Conservation (phyloP, 2,329 filamentous ascomycete species). For the Pezicula carpinea region DNA sequence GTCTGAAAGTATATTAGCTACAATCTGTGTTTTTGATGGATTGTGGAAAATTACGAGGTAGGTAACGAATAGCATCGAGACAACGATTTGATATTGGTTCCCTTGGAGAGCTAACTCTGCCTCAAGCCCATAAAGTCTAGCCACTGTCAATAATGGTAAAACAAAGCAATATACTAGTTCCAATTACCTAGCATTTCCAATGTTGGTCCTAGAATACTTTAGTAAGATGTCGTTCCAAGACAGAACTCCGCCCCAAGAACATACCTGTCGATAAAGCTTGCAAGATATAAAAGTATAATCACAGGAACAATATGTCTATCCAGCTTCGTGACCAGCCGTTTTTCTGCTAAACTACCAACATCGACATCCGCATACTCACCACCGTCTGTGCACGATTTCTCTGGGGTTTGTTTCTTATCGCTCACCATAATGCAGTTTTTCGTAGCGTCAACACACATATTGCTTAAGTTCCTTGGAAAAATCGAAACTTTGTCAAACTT, state of each 20-base stretch:
- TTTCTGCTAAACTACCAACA: too few species aligned
- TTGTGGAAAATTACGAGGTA: conserved; percentile 38
- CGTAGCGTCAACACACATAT: too few species aligned
- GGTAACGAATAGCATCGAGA: conserved; percentile 47
- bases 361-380: too few species aligned
- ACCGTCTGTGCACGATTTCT: too few species aligned
- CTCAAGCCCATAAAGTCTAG: conserved; percentile 52
- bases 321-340: conserved; percentile 39
- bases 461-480: too few species aligned
- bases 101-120: conserved; percentile 47
- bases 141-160: conserved; percentile 56
- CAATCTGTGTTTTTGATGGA: background rate
- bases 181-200: too few species aligned
- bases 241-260: too few species aligned
- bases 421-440: too few species aligned
- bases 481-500: too few species aligned
- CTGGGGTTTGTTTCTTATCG: too few species aligned
- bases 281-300: conserved; percentile 66
- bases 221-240: too few species aligned
- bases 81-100: conserved; percentile 51
- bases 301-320: conserved; percentile 61
- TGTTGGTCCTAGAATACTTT: too few species aligned
- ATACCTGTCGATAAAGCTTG: conserved; percentile 69
- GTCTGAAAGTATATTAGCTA: conserved; percentile 19
- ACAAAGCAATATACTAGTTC: background rate